Evolutionary conservation across 345 rosid genomes (phyloP), one percentile per base, ranked within the genome.

Genomic region (Atalantia buxifolia): DNA sequence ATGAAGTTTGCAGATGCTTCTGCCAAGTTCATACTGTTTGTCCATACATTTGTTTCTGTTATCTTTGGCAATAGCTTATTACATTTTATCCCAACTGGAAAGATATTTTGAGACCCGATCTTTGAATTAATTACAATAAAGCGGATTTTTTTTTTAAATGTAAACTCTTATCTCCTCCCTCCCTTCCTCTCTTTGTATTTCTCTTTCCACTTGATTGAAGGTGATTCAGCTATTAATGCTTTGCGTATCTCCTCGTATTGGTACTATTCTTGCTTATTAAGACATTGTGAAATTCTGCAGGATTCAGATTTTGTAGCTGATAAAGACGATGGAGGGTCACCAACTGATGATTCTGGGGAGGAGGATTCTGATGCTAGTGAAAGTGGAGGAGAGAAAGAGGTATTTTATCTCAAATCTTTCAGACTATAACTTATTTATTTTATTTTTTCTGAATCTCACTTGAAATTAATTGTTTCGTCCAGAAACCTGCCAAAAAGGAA

Each of bases 311-410:
- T 94, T 81, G 99, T 96, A 74, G 57, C 33, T 69, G 94, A 85
- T 78, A 89, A 88, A 82, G 99, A 96, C 50, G 99, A 96, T 67
- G 94, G 79, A 80, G 99, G 99, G 65, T 94, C 98, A 63, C 95
- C 98, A 57, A 92, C 97, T 67, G 99, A 94, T 92, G 98, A 96
- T 83, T 96, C 99, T 74, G 99, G 97, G 73, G 98, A 83, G 12
- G 96, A 85, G 9, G 93, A 83, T 5, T 87, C 93, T 30, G 89
- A 91, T 87, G 98, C 78, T 66, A 94, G 94, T 80, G 87, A 83
- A 21, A 89, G 88, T 57, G 94, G 85, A 79, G 92, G 81, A 77
- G 98, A 91, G 86, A 90, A 86, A 79, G 97, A 92, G 97, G 99
- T 80, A 89, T 81, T 89, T 45, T 42, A 8, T 72, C 75, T 77